Conservation (phyloP, 192 early-diverging fungal species). For the Coemansia sp. region DNA sequence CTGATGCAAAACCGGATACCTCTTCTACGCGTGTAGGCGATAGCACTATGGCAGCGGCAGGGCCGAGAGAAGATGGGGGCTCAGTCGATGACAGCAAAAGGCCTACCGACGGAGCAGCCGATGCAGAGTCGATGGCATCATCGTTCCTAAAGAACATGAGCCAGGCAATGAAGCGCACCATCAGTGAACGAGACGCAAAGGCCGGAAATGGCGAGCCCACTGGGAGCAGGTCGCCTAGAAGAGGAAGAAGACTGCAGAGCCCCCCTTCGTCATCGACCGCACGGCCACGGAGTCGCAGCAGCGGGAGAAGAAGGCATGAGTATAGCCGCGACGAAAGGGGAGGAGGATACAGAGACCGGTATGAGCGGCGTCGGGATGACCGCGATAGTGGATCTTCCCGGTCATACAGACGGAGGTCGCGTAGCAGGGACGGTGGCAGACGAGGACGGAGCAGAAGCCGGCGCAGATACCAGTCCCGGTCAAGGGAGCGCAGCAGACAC, state of each 20-base stretch:
- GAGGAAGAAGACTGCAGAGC: background rate
- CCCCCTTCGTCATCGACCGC: background rate
- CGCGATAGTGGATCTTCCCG: constrained; percentile 14
- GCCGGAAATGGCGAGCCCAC: background rate
- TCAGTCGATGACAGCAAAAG: too few relatives aligned
- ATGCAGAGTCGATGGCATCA: constrained; percentile 1
- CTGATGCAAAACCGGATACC: constrained; percentile 16
- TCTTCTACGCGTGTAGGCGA: constrained; percentile 29
- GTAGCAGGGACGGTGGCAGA: constrained; percentile 47
- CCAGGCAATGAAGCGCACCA: constrained; percentile 13
- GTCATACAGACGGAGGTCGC: constrained; percentile 52
- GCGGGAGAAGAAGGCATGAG: constrained; percentile 52
- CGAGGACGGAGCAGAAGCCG: constrained; percentile 19
- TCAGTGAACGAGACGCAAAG: constrained; percentile 1
- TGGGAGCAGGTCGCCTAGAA: constrained; percentile 29
- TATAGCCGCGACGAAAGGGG: constrained; percentile 52
- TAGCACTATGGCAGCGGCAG: background rate
- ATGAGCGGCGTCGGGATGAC: constrained; percentile 31
- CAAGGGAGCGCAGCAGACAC: constrained; percentile 48
- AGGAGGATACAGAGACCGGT: constrained; percentile 42
- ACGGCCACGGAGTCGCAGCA: constrained; percentile 40
- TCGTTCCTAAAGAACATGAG: constrained; percentile 46
- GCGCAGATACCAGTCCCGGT: constrained; percentile 26
- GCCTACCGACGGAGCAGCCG: too few relatives aligned
- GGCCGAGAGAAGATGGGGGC: constrained; percentile 3